A percentile compares a stretch with the other conserved stretches of the same genome.
phyloP scores from a whole-genome alignment of 2,329 filamentous ascomycete genomes.

The Beauveria scarabaeidicola region DNA sequence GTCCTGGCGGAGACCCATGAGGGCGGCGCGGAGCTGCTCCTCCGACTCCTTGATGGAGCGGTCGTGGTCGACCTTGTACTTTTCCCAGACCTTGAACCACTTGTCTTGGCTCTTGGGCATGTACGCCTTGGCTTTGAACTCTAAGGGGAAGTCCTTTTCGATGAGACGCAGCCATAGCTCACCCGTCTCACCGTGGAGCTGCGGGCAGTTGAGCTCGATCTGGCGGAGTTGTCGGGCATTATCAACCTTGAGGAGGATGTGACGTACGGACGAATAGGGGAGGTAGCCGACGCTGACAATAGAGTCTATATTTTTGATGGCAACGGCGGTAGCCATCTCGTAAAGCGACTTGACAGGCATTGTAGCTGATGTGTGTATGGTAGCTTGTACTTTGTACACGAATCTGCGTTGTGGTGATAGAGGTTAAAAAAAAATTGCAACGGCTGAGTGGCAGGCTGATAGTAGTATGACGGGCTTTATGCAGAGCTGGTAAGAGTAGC shows the following conservation, averaged over 20 bases:
- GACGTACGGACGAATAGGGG: conserved; percentile 52
- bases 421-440: no score
- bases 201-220: conserved; percentile 68
- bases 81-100: conserved; percentile 73
- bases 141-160: conserved; percentile 63
- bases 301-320: conserved; percentile 43
- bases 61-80: conserved; percentile 53
- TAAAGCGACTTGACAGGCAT: conserved; percentile 43
- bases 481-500: no score
- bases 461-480: no score
- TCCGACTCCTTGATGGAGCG: conserved; percentile 52
- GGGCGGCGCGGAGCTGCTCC: conserved; percentile 46
- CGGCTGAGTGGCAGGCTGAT: no score
- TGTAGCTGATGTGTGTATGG: background rate
- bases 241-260: conserved; percentile 63
- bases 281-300: conserved; percentile 66
- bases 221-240: conserved; percentile 64
- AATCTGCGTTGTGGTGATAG: no score
- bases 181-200: conserved; percentile 59
- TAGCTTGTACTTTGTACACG: no score
- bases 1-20: conserved; percentile 49
- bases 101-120: conserved; percentile 56
- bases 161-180: conserved; percentile 78
- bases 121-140: conserved; percentile 51
- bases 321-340: conserved; percentile 41